phyloP scores from a whole-genome alignment of 371 early-diverging fungal species.

The Enteropsectra breve region DNA sequence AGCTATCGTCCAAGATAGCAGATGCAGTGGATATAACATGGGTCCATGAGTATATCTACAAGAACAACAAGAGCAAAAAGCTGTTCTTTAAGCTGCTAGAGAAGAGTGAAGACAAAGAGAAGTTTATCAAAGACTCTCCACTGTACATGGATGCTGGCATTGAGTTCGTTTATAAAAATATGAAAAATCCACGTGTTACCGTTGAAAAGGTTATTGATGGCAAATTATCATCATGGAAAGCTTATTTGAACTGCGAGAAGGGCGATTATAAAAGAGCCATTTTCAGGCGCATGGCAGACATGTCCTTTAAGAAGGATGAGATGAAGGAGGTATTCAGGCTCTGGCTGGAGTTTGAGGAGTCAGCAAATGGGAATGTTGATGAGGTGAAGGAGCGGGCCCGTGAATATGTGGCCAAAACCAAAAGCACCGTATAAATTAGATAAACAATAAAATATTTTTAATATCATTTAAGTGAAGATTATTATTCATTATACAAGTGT shows the following conservation, averaged over 20 bases:
- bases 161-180: slow-evolving; percentile 28
- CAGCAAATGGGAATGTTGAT: slow-evolving; percentile 37
- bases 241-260: slow-evolving; percentile 24
- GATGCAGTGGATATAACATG: neutral
- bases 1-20: slow-evolving; percentile 14
- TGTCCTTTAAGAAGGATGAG: slow-evolving; percentile 25
- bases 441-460: neutral
- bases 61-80: slow-evolving; percentile 7
- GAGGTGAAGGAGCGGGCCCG: slow-evolving; percentile 38
- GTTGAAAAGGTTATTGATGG: slow-evolving; percentile 31
- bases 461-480: no score
- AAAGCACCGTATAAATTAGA: slow-evolving; percentile 8
- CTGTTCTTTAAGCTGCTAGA: slow-evolving; percentile 25
- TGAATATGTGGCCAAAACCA: slow-evolving; percentile 29
- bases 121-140: slow-evolving; percentile 15
- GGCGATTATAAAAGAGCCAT: slow-evolving; percentile 23
- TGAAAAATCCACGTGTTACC: slow-evolving; percentile 15
- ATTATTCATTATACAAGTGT: no score
- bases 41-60: slow-evolving; percentile 18
- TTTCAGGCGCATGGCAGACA: slow-evolving; percentile 27
- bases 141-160: slow-evolving; percentile 15
- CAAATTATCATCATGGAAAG: slow-evolving; percentile 17
- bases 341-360: slow-evolving; percentile 46
- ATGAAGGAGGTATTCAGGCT: slow-evolving; percentile 38
- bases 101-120: slow-evolving; percentile 2